Conservation (phyloP, 1,139 yeast genomes). For the Sugiyamaella paludigena region DNA sequence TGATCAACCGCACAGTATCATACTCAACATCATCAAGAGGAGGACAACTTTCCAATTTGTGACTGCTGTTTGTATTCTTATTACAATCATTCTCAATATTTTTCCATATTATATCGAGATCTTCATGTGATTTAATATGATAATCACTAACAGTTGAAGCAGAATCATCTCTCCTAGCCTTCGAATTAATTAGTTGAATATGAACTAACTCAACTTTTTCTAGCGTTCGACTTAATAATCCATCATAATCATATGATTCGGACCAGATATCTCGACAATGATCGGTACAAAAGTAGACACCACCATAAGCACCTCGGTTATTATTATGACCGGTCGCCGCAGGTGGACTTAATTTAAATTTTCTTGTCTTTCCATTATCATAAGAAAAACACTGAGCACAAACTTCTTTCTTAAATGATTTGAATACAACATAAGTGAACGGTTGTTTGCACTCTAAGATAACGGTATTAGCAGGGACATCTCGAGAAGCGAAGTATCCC, state of each 20-base stretch:
- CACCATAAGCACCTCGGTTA: conserved; percentile 40
- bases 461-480: conserved; percentile 44
- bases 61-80: background rate
- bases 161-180: background rate
- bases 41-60: conserved; percentile 23
- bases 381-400: conserved; percentile 57
- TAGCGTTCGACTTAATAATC: conserved; percentile 35
- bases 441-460: conserved; percentile 46
- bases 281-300: conserved; percentile 55
- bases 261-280: conserved; percentile 44
- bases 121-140: background rate
- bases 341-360: conserved; percentile 27
- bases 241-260: conserved; percentile 30
- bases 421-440: conserved; percentile 48
- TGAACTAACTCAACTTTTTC: conserved; percentile 32
- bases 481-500: conserved; percentile 54
- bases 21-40: conserved; percentile 42
- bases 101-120: conserved; percentile 7
- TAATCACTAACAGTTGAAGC: background rate
- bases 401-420: conserved; percentile 63
- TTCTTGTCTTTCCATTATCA: conserved; percentile 50
- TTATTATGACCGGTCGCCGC: conserved; percentile 1
- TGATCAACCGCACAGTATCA: conserved; percentile 41
- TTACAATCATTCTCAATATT: conserved; percentile 3
- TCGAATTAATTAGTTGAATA: background rate